Evolutionary conservation across 768 basidiomycete species (phyloP).

Genomic region (Amanita phalloides): DNA sequence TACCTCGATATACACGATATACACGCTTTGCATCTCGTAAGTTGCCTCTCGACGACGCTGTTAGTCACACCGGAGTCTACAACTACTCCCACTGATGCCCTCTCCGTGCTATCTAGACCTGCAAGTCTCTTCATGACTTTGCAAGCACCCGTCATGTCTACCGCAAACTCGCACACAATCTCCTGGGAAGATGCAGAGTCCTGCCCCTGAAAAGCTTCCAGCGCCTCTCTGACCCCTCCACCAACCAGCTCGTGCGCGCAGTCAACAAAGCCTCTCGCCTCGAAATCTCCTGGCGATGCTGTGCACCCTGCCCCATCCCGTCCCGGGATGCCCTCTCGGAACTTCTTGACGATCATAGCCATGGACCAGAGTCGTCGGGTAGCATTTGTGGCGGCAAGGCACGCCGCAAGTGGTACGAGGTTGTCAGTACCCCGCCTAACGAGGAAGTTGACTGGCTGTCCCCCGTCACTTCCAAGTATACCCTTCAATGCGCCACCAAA

Average conservation of each 20-base stretch:
- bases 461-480: slow-evolving; percentile 67
- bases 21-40: slow-evolving; percentile 49
- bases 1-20: slow-evolving; percentile 54
- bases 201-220: slow-evolving; percentile 63
- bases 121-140: slow-evolving; percentile 48
- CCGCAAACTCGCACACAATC: slow-evolving; percentile 48
- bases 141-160: slow-evolving; percentile 59
- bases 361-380: background rate
- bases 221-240: slow-evolving; percentile 53
- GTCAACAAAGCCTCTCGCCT: slow-evolving; percentile 54
- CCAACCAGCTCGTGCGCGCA: slow-evolving; percentile 46
- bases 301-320: slow-evolving; percentile 42
- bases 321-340: slow-evolving; percentile 10
- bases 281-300: slow-evolving; percentile 50
- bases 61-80: background rate
- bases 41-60: slow-evolving; percentile 13
- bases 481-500: slow-evolving; percentile 69
- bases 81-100: slow-evolving; percentile 3
- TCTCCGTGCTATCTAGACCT: too few species aligned
- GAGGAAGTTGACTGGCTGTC: slow-evolving; percentile 73
- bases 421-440: slow-evolving; percentile 52
- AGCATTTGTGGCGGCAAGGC: slow-evolving; percentile 5
- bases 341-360: slow-evolving; percentile 2
- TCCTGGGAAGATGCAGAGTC: slow-evolving; percentile 57
- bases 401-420: slow-evolving; percentile 47